Conservation (phyloP, 2,329 filamentous ascomycete genomes). For the Penicillium sp. region DNA sequence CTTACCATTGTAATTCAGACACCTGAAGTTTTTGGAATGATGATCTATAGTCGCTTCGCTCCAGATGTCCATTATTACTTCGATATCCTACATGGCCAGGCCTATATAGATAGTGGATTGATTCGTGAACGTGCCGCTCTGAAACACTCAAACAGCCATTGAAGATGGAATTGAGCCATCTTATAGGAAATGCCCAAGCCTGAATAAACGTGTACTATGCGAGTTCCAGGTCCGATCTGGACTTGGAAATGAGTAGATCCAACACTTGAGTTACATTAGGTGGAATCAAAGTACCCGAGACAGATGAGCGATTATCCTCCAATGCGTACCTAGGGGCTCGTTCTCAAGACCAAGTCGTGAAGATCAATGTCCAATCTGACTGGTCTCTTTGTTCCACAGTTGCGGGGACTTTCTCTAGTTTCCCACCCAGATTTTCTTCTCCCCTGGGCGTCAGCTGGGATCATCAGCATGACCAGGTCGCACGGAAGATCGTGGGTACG, state of each 20-base stretch:
- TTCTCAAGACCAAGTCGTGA: background rate
- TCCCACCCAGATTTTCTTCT: background rate
- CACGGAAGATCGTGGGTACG: background rate
- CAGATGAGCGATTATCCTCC: background rate
- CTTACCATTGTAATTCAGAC: too few relatives aligned
- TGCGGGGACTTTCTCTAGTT: background rate
- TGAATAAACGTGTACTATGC: too few relatives aligned
- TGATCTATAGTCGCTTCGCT: too few relatives aligned
- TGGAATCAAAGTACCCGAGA: background rate
- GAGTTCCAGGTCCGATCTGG: background rate
- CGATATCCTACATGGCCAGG: too few relatives aligned
- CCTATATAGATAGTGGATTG: too few relatives aligned
- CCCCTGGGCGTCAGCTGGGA: constrained; percentile 1
- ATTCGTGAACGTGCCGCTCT: too few relatives aligned
- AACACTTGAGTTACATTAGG: background rate
- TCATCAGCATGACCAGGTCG: constrained; percentile 6
- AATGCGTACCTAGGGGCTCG: background rate
- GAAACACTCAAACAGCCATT: too few relatives aligned
- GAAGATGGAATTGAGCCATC: too few relatives aligned
- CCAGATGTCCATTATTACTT: too few relatives aligned
- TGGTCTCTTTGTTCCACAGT: background rate
- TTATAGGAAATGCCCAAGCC: too few relatives aligned
- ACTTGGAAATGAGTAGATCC: background rate
- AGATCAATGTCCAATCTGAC: background rate
- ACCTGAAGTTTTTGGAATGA: too few relatives aligned